These are phyloP conservation scores for Thermothelomyces thermophilus DNA, from an alignment of 2,329 filamentous ascomycete species.

Conservation along the genomic window DNA sequence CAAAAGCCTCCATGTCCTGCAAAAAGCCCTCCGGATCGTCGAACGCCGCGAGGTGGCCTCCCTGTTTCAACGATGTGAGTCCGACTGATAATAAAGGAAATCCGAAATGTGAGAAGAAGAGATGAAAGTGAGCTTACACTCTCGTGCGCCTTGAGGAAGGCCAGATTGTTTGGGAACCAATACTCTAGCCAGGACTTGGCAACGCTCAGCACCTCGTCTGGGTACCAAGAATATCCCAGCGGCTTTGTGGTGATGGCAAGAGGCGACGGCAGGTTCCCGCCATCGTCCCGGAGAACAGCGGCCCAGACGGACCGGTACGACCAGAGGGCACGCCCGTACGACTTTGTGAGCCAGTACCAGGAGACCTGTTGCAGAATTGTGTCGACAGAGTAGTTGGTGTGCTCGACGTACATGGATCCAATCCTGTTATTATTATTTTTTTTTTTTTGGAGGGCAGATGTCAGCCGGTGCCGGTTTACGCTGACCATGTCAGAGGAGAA, in stretches of 20 bases:
- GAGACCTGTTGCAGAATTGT: constrained; percentile 7
- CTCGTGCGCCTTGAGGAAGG: constrained; percentile 8
- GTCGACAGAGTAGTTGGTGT: background rate
- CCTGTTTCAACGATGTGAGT: constrained; percentile 21
- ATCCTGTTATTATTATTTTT: no score
- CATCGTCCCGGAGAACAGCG: constrained; percentile 4
- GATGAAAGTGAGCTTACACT: background rate
- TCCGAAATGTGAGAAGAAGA: background rate
- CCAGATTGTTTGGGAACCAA: constrained; percentile 16
- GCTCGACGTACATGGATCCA: constrained; percentile 5
- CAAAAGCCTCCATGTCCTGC: constrained; percentile 38
- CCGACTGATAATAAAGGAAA: background rate
- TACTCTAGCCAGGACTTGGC: constrained; percentile 31
- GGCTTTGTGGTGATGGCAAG: constrained; percentile 30
- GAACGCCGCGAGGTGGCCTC: constrained; percentile 49
- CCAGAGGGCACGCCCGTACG: background rate
- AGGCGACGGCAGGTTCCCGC: constrained; percentile 5
- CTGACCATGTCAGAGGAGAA: no score
- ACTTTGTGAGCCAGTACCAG: constrained; percentile 1
- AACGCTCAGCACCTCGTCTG: constrained; percentile 34
- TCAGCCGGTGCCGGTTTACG: no score
- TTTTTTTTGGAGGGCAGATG: background rate
- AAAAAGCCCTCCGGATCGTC: constrained; percentile 37
- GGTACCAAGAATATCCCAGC: constrained; percentile 40
- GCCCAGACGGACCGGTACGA: background rate